phyloP scores from a whole-genome alignment of 108 stramenopile species.

The Skeletonema grethae region DNA sequence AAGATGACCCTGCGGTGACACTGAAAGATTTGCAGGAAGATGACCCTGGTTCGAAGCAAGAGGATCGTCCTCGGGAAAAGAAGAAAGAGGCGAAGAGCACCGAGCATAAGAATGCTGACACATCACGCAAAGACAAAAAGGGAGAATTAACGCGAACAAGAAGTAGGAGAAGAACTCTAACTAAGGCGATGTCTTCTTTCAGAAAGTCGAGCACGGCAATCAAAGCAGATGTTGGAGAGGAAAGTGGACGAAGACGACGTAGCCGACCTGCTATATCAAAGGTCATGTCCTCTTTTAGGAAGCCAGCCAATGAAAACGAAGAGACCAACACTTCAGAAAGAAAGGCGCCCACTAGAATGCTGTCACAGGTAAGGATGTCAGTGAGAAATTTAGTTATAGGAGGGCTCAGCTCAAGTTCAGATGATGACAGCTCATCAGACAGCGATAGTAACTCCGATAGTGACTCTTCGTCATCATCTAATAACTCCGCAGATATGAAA shows the following conservation, averaged over 20 bases:
- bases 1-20: neutral
- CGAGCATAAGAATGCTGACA: neutral
- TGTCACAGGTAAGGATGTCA: neutral
- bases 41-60: neutral
- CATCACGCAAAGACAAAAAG: neutral
- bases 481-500: neutral
- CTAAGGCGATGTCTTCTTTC: neutral
- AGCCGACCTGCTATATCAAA: neutral
- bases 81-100: neutral
- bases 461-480: neutral
- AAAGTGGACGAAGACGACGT: neutral
- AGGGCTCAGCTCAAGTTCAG: neutral
- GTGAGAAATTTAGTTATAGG: slow-evolving; percentile 2
- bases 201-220: neutral
- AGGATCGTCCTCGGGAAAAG: neutral
- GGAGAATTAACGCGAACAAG: neutral
- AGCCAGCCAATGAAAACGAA: neutral
- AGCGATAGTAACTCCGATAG: slow-evolving; percentile 1
- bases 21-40: slow-evolving; percentile 4
- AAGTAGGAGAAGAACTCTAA: neutral
- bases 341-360: neutral
- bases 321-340: neutral
- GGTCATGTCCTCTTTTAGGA: neutral
- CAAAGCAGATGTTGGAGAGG: neutral
- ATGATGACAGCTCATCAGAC: neutral